Base-by-base conservation (phyloP, 2,329 filamentous ascomycete species). In the Zasmidium citrigriseum region DNA sequence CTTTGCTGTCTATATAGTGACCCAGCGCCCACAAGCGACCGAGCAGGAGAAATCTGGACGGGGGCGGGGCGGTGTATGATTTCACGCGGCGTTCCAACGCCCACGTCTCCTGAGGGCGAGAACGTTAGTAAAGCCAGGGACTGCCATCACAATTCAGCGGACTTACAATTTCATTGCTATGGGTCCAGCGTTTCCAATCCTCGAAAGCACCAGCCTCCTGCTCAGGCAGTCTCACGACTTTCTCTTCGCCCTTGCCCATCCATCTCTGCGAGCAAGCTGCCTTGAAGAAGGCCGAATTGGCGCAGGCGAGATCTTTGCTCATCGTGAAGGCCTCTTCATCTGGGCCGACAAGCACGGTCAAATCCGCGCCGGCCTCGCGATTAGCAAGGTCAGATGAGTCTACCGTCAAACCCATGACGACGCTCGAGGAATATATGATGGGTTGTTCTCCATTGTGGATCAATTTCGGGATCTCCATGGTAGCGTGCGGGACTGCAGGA, bases 151-250 rank as follows among this genome's bases (percentile, higher is more conserved):
- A 4, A n/a, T n/a, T n/a, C n/a, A 53, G 46, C 9, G 18, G 16
- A 12, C 21, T 24, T 7, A 22, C 46, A 18, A 52, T 5, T 20
- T 38, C n/a, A 20, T 22, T 20, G n/a, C 18, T 21, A 22, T 62
- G 62, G 12, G 52, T 20, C 59, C 59, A 64, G 29, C 55, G 24
- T 5, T 49, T 2, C 21, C 60, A 60, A 10, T 52, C 24, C 18
- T 29, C 34, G 55, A 62, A 62, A 2, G 46, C 38, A 1, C 4
- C 29, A 12, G 52, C 47, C 3, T 44, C 11, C n/a, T 52, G 27
- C 2, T 58, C 50, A 3, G 60, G 57, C n/a, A 64, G 21, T n/a
- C 52, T 51, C 20, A 63, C 47, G 12, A 54, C 11, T 14, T 48
- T 45, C 16, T 60, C 49, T 12, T 57, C 21, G 29, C 54, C 53